Evolutionary conservation across 352 stramenopile genomes (phyloP).

Genomic region (Pythium phragmiticola): DNA sequence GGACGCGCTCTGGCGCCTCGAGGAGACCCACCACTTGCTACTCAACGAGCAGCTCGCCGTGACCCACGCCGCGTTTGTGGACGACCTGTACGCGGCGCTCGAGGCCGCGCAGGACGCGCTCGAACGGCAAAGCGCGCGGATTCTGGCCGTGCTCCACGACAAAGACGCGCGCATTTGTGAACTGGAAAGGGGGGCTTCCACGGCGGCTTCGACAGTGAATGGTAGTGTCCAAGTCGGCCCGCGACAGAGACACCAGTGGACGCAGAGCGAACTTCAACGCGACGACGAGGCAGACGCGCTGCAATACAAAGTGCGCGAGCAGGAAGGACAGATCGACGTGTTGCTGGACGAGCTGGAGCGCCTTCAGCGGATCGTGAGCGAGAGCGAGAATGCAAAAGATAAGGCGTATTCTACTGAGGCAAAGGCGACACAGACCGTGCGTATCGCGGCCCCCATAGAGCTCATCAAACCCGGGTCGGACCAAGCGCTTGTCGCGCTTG

Average conservation of each 20-base stretch:
- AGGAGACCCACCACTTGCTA: slow-evolving; percentile 22
- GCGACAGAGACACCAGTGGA: not conserved
- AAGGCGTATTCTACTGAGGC: not conserved
- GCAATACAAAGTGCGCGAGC: slow-evolving; percentile 16
- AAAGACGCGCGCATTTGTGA: slow-evolving; percentile 30
- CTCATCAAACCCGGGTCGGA: not conserved
- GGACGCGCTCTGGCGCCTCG: slow-evolving; percentile 23
- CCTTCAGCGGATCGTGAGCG: slow-evolving; percentile 11
- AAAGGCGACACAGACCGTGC: slow-evolving; percentile 9
- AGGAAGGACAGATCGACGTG: slow-evolving; percentile 34
- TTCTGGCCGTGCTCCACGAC: slow-evolving; percentile 29
- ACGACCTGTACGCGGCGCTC: slow-evolving; percentile 19
- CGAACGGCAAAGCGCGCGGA: slow-evolving; percentile 28
- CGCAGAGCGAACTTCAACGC: not conserved
- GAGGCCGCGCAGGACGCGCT: slow-evolving; percentile 9
- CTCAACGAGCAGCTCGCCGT: slow-evolving; percentile 18
- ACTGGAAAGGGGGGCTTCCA: slow-evolving; percentile 11
- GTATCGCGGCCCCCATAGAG: not conserved
- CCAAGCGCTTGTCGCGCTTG: not conserved
- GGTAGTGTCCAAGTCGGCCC: not conserved
- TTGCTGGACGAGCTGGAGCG: slow-evolving; percentile 34
- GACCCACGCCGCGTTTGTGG: slow-evolving; percentile 20
- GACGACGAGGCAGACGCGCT: not conserved
- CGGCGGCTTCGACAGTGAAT: not conserved
- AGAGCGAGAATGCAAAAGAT: not conserved